phyloP scores from a whole-genome alignment of 2,329 filamentous ascomycete genomes.

The Endocalyx cinctus region DNA sequence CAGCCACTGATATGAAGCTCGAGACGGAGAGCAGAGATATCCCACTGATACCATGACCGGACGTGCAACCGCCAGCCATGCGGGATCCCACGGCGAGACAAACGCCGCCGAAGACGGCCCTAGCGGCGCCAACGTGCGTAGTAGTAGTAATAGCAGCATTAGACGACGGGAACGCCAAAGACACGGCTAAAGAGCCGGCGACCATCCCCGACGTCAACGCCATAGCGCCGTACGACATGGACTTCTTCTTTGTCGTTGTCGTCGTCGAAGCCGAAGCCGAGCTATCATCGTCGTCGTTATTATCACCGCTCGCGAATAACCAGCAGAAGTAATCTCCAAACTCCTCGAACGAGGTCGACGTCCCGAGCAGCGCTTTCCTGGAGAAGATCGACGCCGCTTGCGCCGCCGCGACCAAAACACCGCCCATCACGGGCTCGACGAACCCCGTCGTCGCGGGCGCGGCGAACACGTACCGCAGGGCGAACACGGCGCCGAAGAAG shows the following conservation, averaged over 20 bases:
- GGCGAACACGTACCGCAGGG: conserved; percentile 28
- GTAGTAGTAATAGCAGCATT: background rate
- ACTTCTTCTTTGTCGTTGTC: conserved; percentile 48
- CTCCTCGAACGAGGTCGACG: conserved; percentile 59
- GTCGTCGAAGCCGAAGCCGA: conserved; percentile 30
- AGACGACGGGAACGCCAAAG: conserved; percentile 13
- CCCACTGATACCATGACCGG: conserved; percentile 65
- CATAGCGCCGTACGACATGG: conserved; percentile 38
- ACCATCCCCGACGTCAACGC: conserved; percentile 5
- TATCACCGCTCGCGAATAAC: conserved; percentile 26
- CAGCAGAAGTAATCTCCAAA: conserved; percentile 50
- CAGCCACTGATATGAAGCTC: conserved; percentile 56
- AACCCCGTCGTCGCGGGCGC: conserved; percentile 25
- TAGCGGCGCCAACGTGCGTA: background rate
- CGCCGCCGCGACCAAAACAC: conserved; percentile 52
- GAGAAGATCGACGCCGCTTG: conserved; percentile 53
- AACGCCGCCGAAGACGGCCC: conserved; percentile 49
- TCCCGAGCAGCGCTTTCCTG: conserved; percentile 52
- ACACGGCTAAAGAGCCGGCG: conserved; percentile 28
- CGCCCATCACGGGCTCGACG: conserved; percentile 47
- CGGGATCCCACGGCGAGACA: conserved; percentile 56
- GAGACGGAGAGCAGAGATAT: conserved; percentile 58
- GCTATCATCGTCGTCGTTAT: too few species aligned
- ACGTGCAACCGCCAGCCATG: conserved; percentile 62
- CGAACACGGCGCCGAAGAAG: conserved; percentile 36